These are phyloP conservation scores for Beauveria sp. DNA, from an alignment of 2,329 filamentous ascomycete species.

Conservation along the genomic window DNA sequence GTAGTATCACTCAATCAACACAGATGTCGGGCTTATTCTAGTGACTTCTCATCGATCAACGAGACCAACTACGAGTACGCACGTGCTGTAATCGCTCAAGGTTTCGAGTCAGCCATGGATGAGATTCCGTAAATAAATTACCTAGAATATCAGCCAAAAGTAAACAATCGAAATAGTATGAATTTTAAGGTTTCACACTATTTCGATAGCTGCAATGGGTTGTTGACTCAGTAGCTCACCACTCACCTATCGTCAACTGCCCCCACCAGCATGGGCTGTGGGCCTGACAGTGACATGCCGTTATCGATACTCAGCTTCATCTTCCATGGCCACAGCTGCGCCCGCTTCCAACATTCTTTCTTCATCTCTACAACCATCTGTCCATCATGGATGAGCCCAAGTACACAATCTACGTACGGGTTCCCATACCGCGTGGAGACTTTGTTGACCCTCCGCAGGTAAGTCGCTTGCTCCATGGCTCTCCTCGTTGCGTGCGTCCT, in stretches of 20 bases:
- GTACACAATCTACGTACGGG: conserved; percentile 74
- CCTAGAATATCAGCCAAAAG: too few species aligned
- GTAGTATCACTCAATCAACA: too few species aligned
- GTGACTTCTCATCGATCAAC: too few species aligned
- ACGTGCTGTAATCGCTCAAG: too few species aligned
- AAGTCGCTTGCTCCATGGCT: conserved; percentile 25
- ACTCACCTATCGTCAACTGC: background rate
- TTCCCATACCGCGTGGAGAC: conserved; percentile 80
- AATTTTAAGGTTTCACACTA: background rate
- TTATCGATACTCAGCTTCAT: conserved; percentile 6
- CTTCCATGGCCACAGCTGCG: background rate
- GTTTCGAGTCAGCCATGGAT: too few species aligned
- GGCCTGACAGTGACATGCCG: conserved; percentile 5
- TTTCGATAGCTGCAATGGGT: background rate
- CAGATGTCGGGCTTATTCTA: too few species aligned
- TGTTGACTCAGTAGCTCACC: background rate
- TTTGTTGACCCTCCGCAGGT: conserved; percentile 89
- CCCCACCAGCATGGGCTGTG: background rate
- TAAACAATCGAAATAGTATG: too few species aligned
- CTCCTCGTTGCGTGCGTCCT: conserved; percentile 16
- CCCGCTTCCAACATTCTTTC: conserved; percentile 3
- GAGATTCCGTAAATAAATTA: too few species aligned
- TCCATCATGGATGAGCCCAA: conserved; percentile 41
- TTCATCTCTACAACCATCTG: background rate
- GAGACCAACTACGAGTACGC: too few species aligned